phyloP scores from a whole-genome alignment of 2,329 filamentous ascomycete genomes.

The Ophiostoma ips region DNA sequence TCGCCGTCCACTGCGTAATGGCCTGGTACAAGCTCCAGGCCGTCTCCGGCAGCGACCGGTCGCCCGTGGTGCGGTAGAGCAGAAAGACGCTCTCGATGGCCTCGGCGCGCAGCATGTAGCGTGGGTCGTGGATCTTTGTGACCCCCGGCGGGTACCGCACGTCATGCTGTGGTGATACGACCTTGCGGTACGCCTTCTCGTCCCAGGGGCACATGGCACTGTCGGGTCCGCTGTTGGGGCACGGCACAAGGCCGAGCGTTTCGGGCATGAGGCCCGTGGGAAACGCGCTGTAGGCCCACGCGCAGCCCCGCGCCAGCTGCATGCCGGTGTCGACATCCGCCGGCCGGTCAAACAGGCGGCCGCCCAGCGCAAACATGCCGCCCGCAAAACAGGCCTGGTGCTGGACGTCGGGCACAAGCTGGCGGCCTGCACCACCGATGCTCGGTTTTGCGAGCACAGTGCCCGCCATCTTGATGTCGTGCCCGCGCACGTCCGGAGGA shows the following conservation, averaged over 20 bases:
- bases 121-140: constrained; percentile 16
- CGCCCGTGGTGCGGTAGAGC: constrained; percentile 66
- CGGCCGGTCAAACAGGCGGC: constrained; percentile 29
- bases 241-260: constrained; percentile 32
- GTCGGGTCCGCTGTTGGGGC: constrained; percentile 15
- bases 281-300: constrained; percentile 42
- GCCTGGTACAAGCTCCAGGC: constrained; percentile 67
- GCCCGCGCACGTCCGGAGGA: constrained; percentile 22
- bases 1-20: constrained; percentile 47
- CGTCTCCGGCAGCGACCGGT: constrained; percentile 57
- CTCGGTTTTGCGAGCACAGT: constrained; percentile 16
- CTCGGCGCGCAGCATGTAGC: constrained; percentile 51
- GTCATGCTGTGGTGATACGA: constrained; percentile 11
- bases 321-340: constrained; percentile 33
- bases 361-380: constrained; percentile 33
- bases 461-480: constrained; percentile 51
- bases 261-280: constrained; percentile 47
- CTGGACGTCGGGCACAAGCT: constrained; percentile 23
- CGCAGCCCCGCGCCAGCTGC: constrained; percentile 39
- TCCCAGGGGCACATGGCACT: constrained; percentile 21
- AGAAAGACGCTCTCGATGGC: constrained; percentile 63
- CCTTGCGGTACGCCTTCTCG: constrained; percentile 18
- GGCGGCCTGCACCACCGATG: background rate
- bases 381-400: constrained; percentile 35
- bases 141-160: constrained; percentile 16